phyloP scores from a whole-genome alignment of 208 protist genomes.

The Porcisia hertigi region DNA sequence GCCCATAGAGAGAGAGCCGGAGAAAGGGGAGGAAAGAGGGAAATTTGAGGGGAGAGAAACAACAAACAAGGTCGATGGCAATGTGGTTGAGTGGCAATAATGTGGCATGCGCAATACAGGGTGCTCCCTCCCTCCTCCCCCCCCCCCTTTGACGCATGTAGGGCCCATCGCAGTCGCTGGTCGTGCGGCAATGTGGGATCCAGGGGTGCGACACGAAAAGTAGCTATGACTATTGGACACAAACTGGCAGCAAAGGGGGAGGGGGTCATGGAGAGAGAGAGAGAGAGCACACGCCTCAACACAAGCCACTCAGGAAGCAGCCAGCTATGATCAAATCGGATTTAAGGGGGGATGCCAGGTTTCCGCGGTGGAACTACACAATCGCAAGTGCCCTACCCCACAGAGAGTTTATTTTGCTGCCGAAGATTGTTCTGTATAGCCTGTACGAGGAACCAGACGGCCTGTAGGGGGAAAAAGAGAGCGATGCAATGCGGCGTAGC shows the following conservation, averaged over 20 bases:
- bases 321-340: neutral
- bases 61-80: neutral
- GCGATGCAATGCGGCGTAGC: neutral
- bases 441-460: neutral
- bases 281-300: neutral
- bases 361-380: neutral
- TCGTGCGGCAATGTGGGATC: neutral
- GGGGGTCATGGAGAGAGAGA: neutral
- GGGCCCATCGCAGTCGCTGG: neutral
- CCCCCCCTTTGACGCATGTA: neutral
- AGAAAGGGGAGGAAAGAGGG: neutral
- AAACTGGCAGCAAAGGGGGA: neutral
- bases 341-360: neutral
- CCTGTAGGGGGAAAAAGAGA: neutral
- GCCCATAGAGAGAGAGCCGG: neutral
- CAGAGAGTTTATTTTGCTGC: neutral
- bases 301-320: neutral
- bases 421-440: neutral
- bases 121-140: neutral
- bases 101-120: neutral
- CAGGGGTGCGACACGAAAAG: neutral
- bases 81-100: neutral
- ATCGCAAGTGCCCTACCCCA: neutral
- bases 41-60: neutral
- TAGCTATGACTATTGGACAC: neutral